These are phyloP conservation scores for Populus pruinosa DNA, from an alignment of 345 rosid genomes.

Conservation along the genomic window DNA sequence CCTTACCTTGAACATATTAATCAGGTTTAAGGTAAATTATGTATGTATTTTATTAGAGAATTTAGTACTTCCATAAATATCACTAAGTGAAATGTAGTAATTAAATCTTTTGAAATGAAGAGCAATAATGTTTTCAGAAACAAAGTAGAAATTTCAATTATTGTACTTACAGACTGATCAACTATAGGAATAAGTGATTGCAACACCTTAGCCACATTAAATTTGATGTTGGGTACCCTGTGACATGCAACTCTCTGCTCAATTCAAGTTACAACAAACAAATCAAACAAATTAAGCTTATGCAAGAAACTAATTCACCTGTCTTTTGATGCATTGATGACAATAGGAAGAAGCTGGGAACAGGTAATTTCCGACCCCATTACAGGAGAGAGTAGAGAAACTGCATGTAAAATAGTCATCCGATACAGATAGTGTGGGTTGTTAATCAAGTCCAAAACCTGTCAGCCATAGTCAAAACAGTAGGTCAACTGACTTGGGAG, in stretches of 20 bases:
- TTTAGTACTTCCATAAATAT: no score
- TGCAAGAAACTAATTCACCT: conserved; percentile 45
- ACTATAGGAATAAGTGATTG: conserved; percentile 86
- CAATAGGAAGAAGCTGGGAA: conserved; percentile 71
- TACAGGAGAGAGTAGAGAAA: conserved; percentile 85
- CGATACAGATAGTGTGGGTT: conserved; percentile 84
- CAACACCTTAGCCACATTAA: conserved; percentile 91
- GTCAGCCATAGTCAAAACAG: conserved; percentile 7
- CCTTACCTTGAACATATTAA: no score
- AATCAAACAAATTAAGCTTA: neutral
- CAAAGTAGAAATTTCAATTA: neutral
- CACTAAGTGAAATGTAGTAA: neutral
- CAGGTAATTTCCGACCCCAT: conserved; percentile 87
- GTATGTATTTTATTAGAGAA: neutral
- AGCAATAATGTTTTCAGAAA: neutral
- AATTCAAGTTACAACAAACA: neutral
- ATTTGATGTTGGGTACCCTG: conserved; percentile 97
- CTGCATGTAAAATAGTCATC: conserved; percentile 73
- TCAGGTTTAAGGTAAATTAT: neutral
- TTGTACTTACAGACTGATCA: conserved; percentile 66
- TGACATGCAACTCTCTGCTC: conserved; percentile 6
- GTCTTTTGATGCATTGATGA: conserved; percentile 75
- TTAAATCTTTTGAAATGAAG: neutral
- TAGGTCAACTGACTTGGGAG: no score
- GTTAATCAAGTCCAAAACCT: conserved; percentile 79